Evolutionary conservation across 2,329 filamentous ascomycete species (phyloP).

Genomic region (Pochonia chlamydosporia): DNA sequence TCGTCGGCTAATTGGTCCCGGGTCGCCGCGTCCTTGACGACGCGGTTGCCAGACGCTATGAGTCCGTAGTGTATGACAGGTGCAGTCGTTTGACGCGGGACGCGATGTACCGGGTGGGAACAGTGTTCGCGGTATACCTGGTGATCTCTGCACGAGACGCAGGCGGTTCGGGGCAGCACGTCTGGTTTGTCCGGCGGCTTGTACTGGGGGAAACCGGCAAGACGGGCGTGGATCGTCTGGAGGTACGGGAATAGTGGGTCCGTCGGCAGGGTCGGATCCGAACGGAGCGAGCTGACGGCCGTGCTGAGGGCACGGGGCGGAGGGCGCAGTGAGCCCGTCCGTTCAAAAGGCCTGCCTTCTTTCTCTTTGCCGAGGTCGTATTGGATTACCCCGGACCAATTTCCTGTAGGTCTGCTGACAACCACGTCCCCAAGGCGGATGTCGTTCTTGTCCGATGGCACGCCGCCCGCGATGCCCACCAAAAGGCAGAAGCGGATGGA

Average conservation of each 20-base stretch:
- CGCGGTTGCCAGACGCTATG: neutral
- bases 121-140: neutral
- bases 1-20: neutral
- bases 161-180: too few species aligned
- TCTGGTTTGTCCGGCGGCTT: too few species aligned
- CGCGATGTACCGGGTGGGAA: neutral
- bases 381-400: constrained; percentile 10
- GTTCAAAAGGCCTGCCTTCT: neutral
- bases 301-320: neutral
- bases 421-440: constrained; percentile 15
- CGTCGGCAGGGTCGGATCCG: neutral
- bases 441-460: constrained; percentile 3
- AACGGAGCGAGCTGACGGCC: neutral
- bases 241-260: too few species aligned
- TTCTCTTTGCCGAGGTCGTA: constrained; percentile 11
- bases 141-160: too few species aligned
- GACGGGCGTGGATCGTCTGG: too few species aligned
- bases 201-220: too few species aligned
- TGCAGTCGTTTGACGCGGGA: neutral
- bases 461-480: neutral
- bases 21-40: neutral
- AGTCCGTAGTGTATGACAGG: neutral
- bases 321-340: neutral
- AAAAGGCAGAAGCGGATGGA: neutral
- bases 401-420: neutral